Evolutionary conservation across 2,329 filamentous ascomycete genomes (phyloP), one percentile per base, ranked within the genome.

Genomic region (Ophiostoma australiae): DNA sequence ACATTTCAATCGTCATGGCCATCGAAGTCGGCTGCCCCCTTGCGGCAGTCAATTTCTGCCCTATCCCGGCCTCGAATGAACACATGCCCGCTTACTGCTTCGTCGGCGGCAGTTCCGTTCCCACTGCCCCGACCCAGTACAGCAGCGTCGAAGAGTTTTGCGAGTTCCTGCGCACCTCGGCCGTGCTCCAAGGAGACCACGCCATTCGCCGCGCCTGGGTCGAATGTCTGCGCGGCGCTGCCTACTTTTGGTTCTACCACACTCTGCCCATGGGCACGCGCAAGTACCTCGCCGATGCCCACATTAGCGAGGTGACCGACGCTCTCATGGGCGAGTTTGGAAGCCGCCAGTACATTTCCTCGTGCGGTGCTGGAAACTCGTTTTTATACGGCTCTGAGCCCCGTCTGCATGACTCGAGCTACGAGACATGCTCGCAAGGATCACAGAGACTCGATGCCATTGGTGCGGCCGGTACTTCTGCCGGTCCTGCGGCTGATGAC

Each of bases 161-260:
- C 37, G 37, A 67, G n/a, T 67, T 67, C 31, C 67, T 68, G 44
- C 67, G 67, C 33, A 55, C 85, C 85, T 81, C 90, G 92, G 75
- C 84, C 85, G 80, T 86, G 85, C 84, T 90, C 90, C 76, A 68
- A 23, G 66, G 66, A n/a, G 66, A 67, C n/a, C 66, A 67, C 8
- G n/a, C 37, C 11, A 15, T 67, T 6, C 66, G 66, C 37, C 66
- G 66, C n/a, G 10, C 66, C 35, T 67, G n/a, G 66, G n/a, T 67
- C 13, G 37, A 8, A 20, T 67, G 66, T 44, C 66, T 67, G 8
- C 66, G 66, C 23, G 66, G 66, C 66, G 23, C 23, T 20, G 66
- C 66, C 11, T 39, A 67, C 66, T 44, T 15, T 8, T 67, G 66
- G 66, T 67, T 48, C 11, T 67, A 44, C 66, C 66, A 67, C 39